A percentile compares a stretch with the other conserved stretches of the same genome.
Evolutionary conservation across 225 moss, liverwort and hornwort genomes (phyloP).

Genomic region (Neckera pumila): DNA sequence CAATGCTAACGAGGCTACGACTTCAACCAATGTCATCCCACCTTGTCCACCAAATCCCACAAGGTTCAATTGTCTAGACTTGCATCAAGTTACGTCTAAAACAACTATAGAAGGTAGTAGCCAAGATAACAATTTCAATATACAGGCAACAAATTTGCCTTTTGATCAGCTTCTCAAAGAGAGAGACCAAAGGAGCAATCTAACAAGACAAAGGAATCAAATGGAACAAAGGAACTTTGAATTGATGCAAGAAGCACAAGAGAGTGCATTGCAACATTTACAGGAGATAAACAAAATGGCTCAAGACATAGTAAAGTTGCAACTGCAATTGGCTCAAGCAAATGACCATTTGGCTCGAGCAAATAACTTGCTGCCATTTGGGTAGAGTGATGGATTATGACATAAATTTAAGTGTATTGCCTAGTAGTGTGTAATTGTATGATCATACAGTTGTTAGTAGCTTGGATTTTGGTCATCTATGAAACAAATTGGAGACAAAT

Average conservation of each 20-base stretch:
- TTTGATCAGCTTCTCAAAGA: background rate
- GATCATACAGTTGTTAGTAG: background rate
- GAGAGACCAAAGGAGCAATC: background rate
- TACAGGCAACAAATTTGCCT: fast-evolving
- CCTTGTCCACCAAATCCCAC: fast-evolving
- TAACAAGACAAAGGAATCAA: background rate
- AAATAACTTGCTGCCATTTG: background rate
- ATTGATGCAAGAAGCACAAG: background rate
- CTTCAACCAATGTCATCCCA: background rate
- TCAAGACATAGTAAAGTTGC: background rate
- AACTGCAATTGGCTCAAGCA: background rate
- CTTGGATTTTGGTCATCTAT: background rate
- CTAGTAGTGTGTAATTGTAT: background rate
- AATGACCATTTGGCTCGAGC: background rate
- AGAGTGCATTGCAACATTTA: background rate
- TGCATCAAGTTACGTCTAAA: background rate
- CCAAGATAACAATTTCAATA: background rate
- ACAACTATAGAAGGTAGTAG: background rate
- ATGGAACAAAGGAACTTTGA: background rate
- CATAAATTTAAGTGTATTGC: background rate
- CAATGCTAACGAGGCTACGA: fast-evolving
- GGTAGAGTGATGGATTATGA: background rate
- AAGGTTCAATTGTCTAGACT: background rate
- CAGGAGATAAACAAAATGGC: background rate
- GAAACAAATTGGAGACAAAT: background rate